Conservation (phyloP, 1,139 yeast species). For the Dujonia santamariae region DNA sequence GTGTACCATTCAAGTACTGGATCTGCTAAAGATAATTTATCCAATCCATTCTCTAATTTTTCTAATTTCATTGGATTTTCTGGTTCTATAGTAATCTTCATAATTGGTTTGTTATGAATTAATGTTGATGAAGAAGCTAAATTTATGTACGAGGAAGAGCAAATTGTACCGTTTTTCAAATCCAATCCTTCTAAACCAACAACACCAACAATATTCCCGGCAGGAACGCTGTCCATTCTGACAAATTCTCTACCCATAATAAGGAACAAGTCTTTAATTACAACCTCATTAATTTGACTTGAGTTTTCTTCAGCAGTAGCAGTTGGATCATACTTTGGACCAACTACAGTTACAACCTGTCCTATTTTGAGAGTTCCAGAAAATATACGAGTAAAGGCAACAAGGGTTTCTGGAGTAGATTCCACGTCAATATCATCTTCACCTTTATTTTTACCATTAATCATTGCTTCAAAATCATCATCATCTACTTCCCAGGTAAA, state of each 20-base stretch:
- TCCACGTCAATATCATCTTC: slow-evolving; percentile 47
- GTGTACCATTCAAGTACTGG: slow-evolving; percentile 87
- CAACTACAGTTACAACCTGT: slow-evolving; percentile 68
- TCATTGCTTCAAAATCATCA: slow-evolving; percentile 31
- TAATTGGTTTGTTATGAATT: slow-evolving; percentile 76
- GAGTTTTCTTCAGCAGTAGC: slow-evolving; percentile 48
- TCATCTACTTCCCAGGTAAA: slow-evolving; percentile 50
- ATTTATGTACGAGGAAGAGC: slow-evolving; percentile 62
- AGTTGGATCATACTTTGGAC: slow-evolving; percentile 83
- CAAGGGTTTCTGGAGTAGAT: slow-evolving; percentile 54
- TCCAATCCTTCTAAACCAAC: slow-evolving; percentile 85
- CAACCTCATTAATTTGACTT: slow-evolving; percentile 33
- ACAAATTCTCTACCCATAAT: slow-evolving; percentile 93
- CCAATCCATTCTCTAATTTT: slow-evolving; percentile 73
- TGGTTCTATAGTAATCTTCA: slow-evolving; percentile 93
- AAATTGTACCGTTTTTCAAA: slow-evolving; percentile 82
- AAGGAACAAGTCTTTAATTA: slow-evolving; percentile 67
- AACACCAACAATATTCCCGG: slow-evolving; percentile 94
- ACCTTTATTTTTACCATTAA: slow-evolving; percentile 34
- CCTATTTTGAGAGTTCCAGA: slow-evolving; percentile 81
- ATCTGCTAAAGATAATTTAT: slow-evolving; percentile 79
- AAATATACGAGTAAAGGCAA: slow-evolving; percentile 87
- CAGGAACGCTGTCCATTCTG: slow-evolving; percentile 76
- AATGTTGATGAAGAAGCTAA: slow-evolving; percentile 56
- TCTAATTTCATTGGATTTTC: slow-evolving; percentile 78